Conservation (phyloP, 2,329 filamentous ascomycete species). For the Neurospora sp. region DNA sequence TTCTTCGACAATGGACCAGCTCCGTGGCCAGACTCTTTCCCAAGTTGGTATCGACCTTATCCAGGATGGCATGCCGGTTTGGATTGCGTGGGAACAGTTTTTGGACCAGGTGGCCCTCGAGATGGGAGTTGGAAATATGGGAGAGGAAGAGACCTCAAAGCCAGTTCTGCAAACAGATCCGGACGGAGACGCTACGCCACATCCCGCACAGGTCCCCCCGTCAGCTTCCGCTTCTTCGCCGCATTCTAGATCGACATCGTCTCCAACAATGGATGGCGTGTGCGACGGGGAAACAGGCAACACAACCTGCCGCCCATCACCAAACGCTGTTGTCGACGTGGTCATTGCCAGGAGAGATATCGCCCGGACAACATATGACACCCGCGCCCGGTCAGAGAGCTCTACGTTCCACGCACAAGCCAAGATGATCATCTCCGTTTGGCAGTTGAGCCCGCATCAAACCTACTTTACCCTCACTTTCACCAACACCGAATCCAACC, state of each 20-base stretch:
- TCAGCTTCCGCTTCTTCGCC: not conserved
- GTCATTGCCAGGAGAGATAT: conserved; percentile 45
- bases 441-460: conserved; percentile 56
- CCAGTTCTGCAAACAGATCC: conserved; percentile 4
- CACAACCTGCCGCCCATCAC: conserved; percentile 13
- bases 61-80: conserved; percentile 52
- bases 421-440: conserved; percentile 69
- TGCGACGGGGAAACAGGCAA: conserved; percentile 24
- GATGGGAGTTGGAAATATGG: conserved; percentile 22
- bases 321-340: conserved; percentile 56
- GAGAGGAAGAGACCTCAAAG: conserved; percentile 2
- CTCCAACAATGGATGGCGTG: conserved; percentile 1
- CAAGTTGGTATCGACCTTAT: conserved; percentile 66
- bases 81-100: conserved; percentile 50
- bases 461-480: conserved; percentile 68
- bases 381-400: conserved; percentile 25
- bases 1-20: conserved; percentile 41
- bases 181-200: conserved; percentile 13
- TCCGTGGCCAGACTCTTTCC: conserved; percentile 56
- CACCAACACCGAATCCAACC: conserved; percentile 43
- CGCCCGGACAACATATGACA: conserved; percentile 28
- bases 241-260: conserved; percentile 2
- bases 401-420: conserved; percentile 42
- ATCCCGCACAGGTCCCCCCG: conserved; percentile 2
- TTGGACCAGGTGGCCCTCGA: conserved; percentile 42